Conservation (phyloP, 768 basidiomycete species). For the Sporobolomyces roseus region DNA sequence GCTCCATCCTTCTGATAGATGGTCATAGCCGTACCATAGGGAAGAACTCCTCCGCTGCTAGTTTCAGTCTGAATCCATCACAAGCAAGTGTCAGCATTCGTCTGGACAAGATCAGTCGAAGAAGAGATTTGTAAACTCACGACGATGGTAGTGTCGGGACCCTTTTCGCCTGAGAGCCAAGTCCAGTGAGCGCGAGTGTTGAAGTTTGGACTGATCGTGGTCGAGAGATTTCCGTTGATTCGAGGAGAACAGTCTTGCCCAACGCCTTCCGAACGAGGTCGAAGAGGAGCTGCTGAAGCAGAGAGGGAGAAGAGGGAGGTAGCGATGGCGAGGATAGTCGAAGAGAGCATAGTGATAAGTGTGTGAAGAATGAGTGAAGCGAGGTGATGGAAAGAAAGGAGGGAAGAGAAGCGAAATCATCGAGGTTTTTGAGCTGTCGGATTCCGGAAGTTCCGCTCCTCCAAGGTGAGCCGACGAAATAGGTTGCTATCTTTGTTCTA, state of each 20-base stretch:
- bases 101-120: too few species aligned
- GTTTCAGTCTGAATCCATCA: too few species aligned
- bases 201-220: not conserved
- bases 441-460: not conserved
- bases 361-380: not conserved
- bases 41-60: too few species aligned
- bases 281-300: constrained; percentile 1
- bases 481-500: not conserved
- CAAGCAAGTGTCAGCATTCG: too few species aligned
- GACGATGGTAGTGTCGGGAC: not conserved
- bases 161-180: not conserved
- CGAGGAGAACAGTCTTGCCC: not conserved
- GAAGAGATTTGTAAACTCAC: not conserved
- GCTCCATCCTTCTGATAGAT: not conserved
- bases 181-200: not conserved
- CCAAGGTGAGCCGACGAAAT: not conserved
- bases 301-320: not conserved
- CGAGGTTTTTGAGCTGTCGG: not conserved
- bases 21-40: not conserved
- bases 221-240: not conserved
- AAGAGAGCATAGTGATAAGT: not conserved
- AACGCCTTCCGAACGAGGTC: not conserved
- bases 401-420: not conserved
- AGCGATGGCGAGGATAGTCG: not conserved
- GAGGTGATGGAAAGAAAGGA: not conserved